Evolutionary conservation across 129 eudicot genomes (phyloP).

Genomic region (Solidago caesia): DNA sequence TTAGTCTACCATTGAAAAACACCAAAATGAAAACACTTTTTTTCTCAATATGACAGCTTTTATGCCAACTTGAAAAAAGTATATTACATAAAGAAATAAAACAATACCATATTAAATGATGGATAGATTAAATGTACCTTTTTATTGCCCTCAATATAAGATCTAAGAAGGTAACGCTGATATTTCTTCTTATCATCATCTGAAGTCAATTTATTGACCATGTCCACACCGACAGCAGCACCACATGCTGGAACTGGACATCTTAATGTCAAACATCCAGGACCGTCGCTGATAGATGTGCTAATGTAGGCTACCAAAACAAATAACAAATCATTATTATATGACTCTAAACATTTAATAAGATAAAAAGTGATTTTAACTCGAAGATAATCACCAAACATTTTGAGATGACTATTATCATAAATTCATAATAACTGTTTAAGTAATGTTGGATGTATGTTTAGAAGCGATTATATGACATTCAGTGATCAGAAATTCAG

Average conservation of each 20-base stretch:
- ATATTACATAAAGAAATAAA: not conserved
- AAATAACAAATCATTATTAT: conserved; percentile 16
- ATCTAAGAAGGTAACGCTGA: conserved; percentile 85
- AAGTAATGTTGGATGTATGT: not conserved
- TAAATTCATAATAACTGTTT: not conserved
- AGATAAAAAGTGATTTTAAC: conserved; percentile 6
- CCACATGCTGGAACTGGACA: conserved; percentile 86
- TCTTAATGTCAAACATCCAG: conserved; percentile 80
- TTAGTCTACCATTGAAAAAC: conserved; percentile 48
- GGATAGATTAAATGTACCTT: conserved; percentile 48
- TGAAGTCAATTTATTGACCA: conserved; percentile 56
- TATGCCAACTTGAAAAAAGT: too few relatives aligned
- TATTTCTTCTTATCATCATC: conserved; percentile 74
- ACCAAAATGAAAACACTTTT: too few relatives aligned
- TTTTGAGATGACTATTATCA: not conserved
- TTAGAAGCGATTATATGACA: not conserved
- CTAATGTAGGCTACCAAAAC: conserved; percentile 62
- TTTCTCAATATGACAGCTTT: too few relatives aligned
- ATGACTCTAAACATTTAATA: conserved; percentile 7
- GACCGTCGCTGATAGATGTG: conserved; percentile 82
- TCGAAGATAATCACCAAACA: not conserved
- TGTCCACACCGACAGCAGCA: conserved; percentile 71
- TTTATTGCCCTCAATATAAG: conserved; percentile 85
- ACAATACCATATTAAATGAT: not conserved
- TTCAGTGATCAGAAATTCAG: not conserved